These are phyloP conservation scores for Paratrypanosoma confusum DNA, from an alignment of 208 protist species.

Conservation along the genomic window DNA sequence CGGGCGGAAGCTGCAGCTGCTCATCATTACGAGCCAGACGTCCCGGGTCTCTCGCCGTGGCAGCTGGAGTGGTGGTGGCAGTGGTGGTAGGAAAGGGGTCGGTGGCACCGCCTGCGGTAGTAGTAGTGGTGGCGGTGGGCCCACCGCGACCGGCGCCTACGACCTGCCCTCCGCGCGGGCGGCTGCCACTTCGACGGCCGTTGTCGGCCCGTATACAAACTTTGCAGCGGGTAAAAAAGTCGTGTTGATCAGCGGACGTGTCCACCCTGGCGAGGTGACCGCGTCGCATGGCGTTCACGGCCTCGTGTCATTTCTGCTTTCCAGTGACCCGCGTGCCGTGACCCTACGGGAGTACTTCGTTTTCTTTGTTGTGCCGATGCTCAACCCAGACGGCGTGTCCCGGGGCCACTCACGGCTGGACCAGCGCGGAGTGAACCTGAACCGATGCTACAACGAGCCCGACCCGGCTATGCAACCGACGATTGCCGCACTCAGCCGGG, in stretches of 20 bases:
- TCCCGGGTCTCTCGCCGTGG: slow-evolving; percentile 2
- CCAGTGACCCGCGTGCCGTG: slow-evolving; percentile 43
- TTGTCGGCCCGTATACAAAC: slow-evolving; percentile 52
- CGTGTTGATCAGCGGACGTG: slow-evolving; percentile 75
- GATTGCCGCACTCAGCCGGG: slow-evolving; percentile 59
- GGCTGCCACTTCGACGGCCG: neutral
- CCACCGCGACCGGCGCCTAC: neutral
- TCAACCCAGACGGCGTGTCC: slow-evolving; percentile 91
- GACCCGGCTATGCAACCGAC: slow-evolving; percentile 64
- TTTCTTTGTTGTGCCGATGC: slow-evolving; percentile 88
- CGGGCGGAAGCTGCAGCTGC: slow-evolving; percentile 70
- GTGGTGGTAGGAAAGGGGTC: neutral
- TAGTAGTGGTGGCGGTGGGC: slow-evolving; percentile 1
- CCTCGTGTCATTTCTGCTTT: slow-evolving; percentile 77
- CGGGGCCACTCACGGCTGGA: slow-evolving; percentile 90
- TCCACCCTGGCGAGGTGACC: slow-evolving; percentile 90
- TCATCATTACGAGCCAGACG: slow-evolving; percentile 59
- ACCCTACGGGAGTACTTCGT: slow-evolving; percentile 82
- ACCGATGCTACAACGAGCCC: slow-evolving; percentile 88
- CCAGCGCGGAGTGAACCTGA: slow-evolving; percentile 87
- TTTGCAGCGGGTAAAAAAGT: slow-evolving; percentile 80
- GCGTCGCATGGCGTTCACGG: slow-evolving; percentile 86
- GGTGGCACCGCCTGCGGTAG: neutral
- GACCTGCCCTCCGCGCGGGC: no score
- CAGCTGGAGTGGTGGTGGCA: neutral